Conservation (phyloP, 257 asterid genomes). For the Euphrasia confusa region DNA sequence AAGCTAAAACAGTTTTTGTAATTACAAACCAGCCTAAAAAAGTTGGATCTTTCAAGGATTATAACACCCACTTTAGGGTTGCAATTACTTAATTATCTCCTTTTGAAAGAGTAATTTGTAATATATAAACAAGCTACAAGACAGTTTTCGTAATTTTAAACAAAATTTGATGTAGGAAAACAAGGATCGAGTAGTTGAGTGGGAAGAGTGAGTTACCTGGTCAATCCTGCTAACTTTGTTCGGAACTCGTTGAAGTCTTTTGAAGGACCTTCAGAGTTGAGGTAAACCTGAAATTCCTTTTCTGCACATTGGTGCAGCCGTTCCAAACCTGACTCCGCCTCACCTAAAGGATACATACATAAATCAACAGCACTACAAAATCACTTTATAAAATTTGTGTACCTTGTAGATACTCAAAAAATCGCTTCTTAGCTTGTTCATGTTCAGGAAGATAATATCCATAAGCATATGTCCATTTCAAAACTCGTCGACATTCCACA, state of each 20-base stretch:
- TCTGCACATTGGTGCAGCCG: conserved; percentile 97
- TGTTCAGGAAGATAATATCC: conserved; percentile 82
- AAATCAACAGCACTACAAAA: conserved; percentile 10
- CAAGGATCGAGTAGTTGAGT: background rate
- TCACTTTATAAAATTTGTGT: conserved; percentile 20
- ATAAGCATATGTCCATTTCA: conserved; percentile 94
- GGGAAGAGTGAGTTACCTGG: conserved; percentile 45
- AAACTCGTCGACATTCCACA: conserved; percentile 93
- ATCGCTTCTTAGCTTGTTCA: conserved; percentile 73
- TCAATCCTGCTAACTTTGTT: conserved; percentile 90
- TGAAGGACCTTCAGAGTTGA: conserved; percentile 67
- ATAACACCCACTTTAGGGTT: no score
- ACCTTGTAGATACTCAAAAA: conserved; percentile 96
- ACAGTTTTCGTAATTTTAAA: no score
- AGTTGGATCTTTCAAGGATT: no score
- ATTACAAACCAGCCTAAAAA: no score
- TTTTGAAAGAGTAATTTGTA: no score
- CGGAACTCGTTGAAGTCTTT: conserved; percentile 81
- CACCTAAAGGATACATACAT: conserved; percentile 48
- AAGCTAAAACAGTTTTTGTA: no score
- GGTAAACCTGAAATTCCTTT: conserved; percentile 76
- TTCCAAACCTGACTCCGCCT: conserved; percentile 95
- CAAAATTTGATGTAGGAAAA: no score
- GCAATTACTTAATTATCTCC: no score
- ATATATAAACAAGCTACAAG: no score